These are phyloP conservation scores for Narthecium ossifragum DNA, from an alignment of 106 monocot species.

Conservation along the genomic window DNA sequence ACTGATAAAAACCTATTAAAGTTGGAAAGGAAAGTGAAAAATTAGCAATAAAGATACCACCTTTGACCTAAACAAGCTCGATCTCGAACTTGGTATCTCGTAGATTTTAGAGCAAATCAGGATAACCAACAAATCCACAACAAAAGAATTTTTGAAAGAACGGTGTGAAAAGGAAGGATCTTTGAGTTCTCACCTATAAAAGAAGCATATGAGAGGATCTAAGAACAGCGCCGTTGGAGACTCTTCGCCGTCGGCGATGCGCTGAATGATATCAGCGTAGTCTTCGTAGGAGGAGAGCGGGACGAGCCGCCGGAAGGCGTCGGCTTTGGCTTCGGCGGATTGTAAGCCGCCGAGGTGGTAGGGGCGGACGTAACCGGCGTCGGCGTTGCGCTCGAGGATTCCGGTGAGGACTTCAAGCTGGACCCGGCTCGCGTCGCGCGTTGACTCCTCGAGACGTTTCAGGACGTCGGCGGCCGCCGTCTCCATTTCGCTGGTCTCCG, in stretches of 20 bases:
- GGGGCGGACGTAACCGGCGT: background rate
- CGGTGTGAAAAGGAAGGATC: too few relatives aligned
- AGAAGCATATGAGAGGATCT: slow-evolving; percentile 22
- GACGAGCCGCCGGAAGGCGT: slow-evolving; percentile 11
- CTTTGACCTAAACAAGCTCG: too few relatives aligned
- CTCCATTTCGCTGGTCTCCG: background rate
- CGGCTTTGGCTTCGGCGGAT: background rate
- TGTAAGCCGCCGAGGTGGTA: background rate
- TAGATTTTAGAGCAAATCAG: too few relatives aligned
- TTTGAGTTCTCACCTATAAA: slow-evolving; percentile 17
- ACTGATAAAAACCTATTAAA: too few relatives aligned
- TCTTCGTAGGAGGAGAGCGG: slow-evolving; percentile 17
- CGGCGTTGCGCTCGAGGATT: slow-evolving; percentile 10
- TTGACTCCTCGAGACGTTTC: slow-evolving; percentile 1
- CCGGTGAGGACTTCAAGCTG: slow-evolving; percentile 14
- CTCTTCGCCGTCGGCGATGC: slow-evolving; percentile 13
- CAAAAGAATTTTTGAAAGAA: too few relatives aligned
- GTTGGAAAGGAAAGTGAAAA: too few relatives aligned
- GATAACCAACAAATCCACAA: too few relatives aligned
- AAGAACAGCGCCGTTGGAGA: slow-evolving; percentile 3
- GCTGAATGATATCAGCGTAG: slow-evolving; percentile 10
- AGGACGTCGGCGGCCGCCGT: background rate
- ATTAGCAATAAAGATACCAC: too few relatives aligned
- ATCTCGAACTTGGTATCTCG: too few relatives aligned
- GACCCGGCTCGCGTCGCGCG: slow-evolving; percentile 3